Evolutionary conservation across 2,329 filamentous ascomycete genomes (phyloP).

Genomic region (Magnaporthales sp.): DNA sequence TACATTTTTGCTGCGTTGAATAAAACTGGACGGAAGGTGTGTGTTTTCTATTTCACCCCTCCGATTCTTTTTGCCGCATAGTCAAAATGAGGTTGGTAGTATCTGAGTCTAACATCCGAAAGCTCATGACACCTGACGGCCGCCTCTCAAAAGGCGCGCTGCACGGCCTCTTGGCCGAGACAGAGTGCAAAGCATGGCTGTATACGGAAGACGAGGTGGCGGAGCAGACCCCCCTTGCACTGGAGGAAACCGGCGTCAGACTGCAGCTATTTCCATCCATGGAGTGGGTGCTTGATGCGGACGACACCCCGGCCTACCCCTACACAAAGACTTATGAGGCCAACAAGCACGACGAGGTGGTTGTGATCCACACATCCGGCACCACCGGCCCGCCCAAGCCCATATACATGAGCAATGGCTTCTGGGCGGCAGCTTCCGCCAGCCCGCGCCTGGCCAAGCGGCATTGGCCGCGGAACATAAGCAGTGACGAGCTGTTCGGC

Average conservation of each 20-base stretch:
- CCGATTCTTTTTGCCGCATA: too few relatives aligned
- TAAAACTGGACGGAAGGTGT: background rate
- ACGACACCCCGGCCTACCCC: background rate
- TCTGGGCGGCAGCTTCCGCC: background rate
- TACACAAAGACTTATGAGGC: background rate
- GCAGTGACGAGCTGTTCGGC: background rate
- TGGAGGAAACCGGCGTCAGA: background rate
- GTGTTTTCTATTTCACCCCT: too few relatives aligned
- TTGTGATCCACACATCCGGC: background rate
- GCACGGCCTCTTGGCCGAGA: background rate
- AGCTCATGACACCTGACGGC: background rate
- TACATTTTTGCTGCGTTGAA: background rate
- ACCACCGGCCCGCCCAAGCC: background rate
- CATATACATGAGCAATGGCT: background rate
- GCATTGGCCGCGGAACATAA: background rate
- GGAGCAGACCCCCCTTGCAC: background rate
- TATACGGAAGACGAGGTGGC: background rate
- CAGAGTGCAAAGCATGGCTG: background rate
- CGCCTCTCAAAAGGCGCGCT: background rate
- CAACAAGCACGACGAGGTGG: background rate
- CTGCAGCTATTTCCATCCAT: background rate
- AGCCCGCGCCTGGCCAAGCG: background rate
- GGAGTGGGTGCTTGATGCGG: background rate
- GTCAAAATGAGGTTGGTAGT: too few relatives aligned
- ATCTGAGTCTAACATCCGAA: too few relatives aligned